Percentiles rank a stretch among this genome's conserved stretches.
Conservation (phyloP, 75 land plant species). For the Gnetum montanum region DNA sequence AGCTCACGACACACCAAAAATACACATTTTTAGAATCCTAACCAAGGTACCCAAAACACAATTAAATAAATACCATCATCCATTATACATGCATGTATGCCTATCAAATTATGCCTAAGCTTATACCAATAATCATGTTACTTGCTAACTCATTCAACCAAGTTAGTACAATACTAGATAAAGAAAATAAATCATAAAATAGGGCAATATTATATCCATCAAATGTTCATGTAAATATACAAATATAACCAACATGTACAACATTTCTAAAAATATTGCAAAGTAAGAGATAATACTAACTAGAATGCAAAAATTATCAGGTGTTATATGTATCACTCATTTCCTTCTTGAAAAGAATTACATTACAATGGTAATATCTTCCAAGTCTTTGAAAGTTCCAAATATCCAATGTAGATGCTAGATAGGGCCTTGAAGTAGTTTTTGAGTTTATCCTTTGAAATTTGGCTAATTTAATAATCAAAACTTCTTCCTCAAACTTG, state of each 20-base stretch:
- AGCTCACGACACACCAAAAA: too few relatives aligned
- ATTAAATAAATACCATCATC: too few relatives aligned
- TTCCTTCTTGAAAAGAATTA: slow-evolving; percentile 46
- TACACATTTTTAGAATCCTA: too few relatives aligned
- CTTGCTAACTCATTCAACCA: too few relatives aligned
- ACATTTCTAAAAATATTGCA: slow-evolving; percentile 60
- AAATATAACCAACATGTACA: slow-evolving; percentile 47
- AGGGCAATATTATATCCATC: too few relatives aligned
- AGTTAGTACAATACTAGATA: too few relatives aligned
- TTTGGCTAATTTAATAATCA: slow-evolving; percentile 42
- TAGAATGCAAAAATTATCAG: slow-evolving; percentile 46
- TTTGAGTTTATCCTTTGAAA: slow-evolving; percentile 50
- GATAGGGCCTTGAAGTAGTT: slow-evolving; percentile 62
- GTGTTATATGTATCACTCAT: slow-evolving; percentile 40
- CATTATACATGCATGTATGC: too few relatives aligned
- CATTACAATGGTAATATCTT: slow-evolving; percentile 55
- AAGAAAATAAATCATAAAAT: too few relatives aligned
- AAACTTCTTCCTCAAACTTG: slow-evolving; percentile 10
- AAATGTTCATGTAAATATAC: too few relatives aligned
- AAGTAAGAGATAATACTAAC: slow-evolving; percentile 72
- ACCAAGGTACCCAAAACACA: too few relatives aligned
- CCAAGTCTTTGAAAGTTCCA: slow-evolving; percentile 74
- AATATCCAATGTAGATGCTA: slow-evolving; percentile 62
- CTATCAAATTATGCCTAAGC: too few relatives aligned
- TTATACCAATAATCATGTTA: too few relatives aligned